Base-by-base conservation (phyloP, 2,329 filamentous ascomycete genomes). In the Fusarium nurragi region DNA sequence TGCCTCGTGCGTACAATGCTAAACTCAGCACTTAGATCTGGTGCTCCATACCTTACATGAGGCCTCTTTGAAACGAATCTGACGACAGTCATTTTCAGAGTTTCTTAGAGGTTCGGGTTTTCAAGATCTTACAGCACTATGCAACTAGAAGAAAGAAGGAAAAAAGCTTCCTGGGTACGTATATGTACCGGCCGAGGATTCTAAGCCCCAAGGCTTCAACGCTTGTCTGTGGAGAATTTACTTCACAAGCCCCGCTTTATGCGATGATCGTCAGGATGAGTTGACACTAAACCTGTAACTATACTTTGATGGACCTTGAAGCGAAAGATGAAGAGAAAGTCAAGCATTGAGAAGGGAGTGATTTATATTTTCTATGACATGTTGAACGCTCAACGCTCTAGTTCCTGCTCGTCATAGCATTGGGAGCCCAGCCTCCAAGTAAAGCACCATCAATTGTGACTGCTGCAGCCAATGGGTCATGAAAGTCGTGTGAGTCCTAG, bases 321-420 rank as follows among this genome's bases (percentile, higher is more conserved):
- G 10, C 6, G 37, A 21, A 12, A 23, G n/a, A 19, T 43, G 9
- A 9, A 14, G 32, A 40, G 21, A 8, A n/a, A 9, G 4, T 34
- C 32, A 34, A 18, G 32, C n/a, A 39, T 28, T 54, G 39, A 45
- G 40, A 25, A 60, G 52, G 48, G 44, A 58, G 28, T 39, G 25
- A 54, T 51, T 68, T 47, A n/a, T 62, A 38, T 71, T 67, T 47
- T 67, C 47, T 61, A 67, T 63, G 45, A 63, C 28, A 60, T 54
- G 21, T 5, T 54, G 51, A 68, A 64, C 68, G 65, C 32, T 56
- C 68, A 64, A 67, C 60, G 65, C 59, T 54, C 60, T 51, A 41
- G 39, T 51, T 49, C 44, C 32, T 54, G 36, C 26, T 45, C 46
- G 37, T 49, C 36, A 38, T 49, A 40, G 58, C 25, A 46, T 58